Base-by-base conservation (phyloP, 1,139 yeast genomes). In the Maudiozyma humilis region DNA sequence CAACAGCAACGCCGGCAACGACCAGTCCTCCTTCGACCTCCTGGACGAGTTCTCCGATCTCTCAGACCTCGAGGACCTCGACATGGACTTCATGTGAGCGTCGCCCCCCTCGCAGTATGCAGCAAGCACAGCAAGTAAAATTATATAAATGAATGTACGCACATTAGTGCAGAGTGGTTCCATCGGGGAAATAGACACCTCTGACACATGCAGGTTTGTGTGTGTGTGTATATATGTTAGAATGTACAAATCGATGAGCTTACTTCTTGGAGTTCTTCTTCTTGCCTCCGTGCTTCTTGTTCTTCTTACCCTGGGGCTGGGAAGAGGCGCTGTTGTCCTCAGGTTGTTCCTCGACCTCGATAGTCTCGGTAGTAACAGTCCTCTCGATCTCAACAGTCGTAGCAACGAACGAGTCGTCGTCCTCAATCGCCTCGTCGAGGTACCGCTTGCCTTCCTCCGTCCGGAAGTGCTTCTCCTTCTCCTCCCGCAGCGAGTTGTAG, bases 401-500 rank as follows among this genome's bases (percentile, higher is more conserved):
- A 7, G 43, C 30, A 42, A 27, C 5, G 40, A 29, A 30, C 29
- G 37, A n/a, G 14, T n/a, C 40, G 29, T 37, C 41, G 43, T 43
- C 41, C 10, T 20, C 33, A 13, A 43, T 34, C 3, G 23, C 37
- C 19, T 43, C 49, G 31, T 45, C 32, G 35, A 48, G 44, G 18
- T 51, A 51, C 40, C 51, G 53, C 37, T 49, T 49, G 29, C 36
- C 42, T 37, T 50, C 49, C 25, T 34, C 42, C 35, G 44, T 40
- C 31, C 50, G 50, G 23, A 61, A 53, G 38, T 62, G 66, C 37
- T 59, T 60, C 23, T 55, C 60, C 48, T 76, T 69, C 45, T 68
- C 91, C 47, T 82, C 89, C 53, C 80, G 73, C 51, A 83, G 67
- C 41, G 81, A 73, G 57, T 73, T 76, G 60, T 71, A 82, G 40